phyloP scores from a whole-genome alignment of 495 filamentous ascomycete species.

The Penicillium robsamsonii region DNA sequence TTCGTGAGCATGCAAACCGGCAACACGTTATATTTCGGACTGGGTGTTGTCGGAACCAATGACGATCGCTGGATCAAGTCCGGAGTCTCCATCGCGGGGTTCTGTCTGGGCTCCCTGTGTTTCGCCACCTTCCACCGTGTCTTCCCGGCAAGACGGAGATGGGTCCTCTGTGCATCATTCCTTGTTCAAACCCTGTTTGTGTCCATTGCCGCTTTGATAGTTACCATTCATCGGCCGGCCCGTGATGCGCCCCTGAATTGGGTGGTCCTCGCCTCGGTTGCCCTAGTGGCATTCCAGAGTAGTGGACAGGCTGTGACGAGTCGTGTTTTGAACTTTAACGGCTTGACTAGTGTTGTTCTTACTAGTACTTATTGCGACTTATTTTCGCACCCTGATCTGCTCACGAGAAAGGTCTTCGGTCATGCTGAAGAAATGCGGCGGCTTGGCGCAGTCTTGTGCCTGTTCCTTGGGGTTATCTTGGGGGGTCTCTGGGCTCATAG shows the following conservation, averaged over 20 bases:
- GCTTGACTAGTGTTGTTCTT: conserved; percentile 66
- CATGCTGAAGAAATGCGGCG: conserved; percentile 61
- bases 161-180: conserved; percentile 64
- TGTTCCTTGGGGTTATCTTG: conserved; percentile 58
- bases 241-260: conserved; percentile 49
- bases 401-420: conserved; percentile 33
- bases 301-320: conserved; percentile 68
- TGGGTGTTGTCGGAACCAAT: conserved; percentile 56
- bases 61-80: conserved; percentile 60
- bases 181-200: conserved; percentile 52
- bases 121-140: conserved; percentile 62
- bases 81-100: conserved; percentile 58
- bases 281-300: conserved; percentile 66
- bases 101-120: conserved; percentile 64
- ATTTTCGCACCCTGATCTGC: conserved; percentile 59
- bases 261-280: conserved; percentile 59
- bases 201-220: conserved; percentile 55
- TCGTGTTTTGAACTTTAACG: conserved; percentile 59
- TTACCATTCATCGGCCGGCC: conserved; percentile 44
- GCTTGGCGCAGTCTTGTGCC: conserved; percentile 52
- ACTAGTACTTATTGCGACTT: conserved; percentile 72
- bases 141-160: conserved; percentile 51
- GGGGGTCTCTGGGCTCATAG: conserved; percentile 60
- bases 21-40: conserved; percentile 73
- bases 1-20: conserved; percentile 82